Evolutionary conservation across 1,284 basidiomycete genomes (phyloP).

Genomic region (Rhodotorula sp.): DNA sequence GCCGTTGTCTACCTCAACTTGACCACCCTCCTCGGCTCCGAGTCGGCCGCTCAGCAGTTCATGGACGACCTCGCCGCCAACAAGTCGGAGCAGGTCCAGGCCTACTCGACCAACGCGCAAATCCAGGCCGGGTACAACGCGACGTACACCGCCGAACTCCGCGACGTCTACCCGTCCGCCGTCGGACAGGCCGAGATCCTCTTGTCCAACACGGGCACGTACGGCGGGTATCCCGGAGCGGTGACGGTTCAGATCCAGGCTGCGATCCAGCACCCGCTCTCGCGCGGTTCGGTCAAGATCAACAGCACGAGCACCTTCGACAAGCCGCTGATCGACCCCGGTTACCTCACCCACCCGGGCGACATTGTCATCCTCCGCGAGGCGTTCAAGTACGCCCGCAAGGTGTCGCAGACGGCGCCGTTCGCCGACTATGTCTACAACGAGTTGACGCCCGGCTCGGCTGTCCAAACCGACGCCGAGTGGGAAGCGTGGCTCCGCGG

Average conservation of each 20-base stretch:
- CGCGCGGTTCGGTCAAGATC: conserved; percentile 54
- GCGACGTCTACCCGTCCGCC: conserved; percentile 43
- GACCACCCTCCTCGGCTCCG: conserved; percentile 55
- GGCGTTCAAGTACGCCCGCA: conserved; percentile 57
- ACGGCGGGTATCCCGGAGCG: conserved; percentile 46
- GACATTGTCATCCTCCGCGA: conserved; percentile 61
- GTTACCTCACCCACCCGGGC: conserved; percentile 55
- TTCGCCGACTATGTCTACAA: conserved; percentile 32
- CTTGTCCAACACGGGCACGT: conserved; percentile 56
- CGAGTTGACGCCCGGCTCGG: conserved; percentile 40
- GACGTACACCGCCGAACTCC: conserved; percentile 37
- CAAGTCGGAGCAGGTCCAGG: conserved; percentile 48
- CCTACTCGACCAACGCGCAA: conserved; percentile 26
- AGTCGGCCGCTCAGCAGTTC: conserved; percentile 41
- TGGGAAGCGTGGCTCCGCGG: conserved; percentile 41
- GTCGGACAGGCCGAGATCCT: conserved; percentile 65
- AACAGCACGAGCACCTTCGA: conserved; percentile 59
- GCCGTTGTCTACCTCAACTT: conserved; percentile 65
- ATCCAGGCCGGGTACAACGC: conserved; percentile 30
- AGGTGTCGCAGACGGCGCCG: conserved; percentile 39
- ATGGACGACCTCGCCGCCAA: conserved; percentile 49
- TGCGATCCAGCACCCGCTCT: conserved; percentile 66
- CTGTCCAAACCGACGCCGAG: conserved; percentile 37
- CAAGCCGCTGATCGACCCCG: conserved; percentile 61
- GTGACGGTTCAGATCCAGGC: conserved; percentile 58